A percentile compares a stretch with the other conserved stretches of the same genome.
phyloP scores from a whole-genome alignment of 768 basidiomycete genomes.

The Artomyces pyxidatus region DNA sequence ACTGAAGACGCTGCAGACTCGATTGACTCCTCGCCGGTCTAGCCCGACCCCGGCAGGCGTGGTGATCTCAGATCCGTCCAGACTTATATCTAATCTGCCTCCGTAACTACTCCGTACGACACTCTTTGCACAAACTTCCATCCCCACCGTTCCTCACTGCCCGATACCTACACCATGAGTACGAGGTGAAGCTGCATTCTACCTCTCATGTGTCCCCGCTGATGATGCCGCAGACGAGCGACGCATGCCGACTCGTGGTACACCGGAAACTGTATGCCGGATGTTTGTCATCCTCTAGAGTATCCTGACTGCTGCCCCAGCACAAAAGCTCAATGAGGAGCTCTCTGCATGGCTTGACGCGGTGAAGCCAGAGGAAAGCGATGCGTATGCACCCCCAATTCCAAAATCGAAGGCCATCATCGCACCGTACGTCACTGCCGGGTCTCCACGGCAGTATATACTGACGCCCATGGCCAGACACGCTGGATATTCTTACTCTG shows the following conservation, averaged over 20 bases:
- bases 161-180: too few relatives aligned
- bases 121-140: too few relatives aligned
- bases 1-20: too few relatives aligned
- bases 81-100: too few relatives aligned
- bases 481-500: conserved; percentile 94
- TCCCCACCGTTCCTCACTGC: too few relatives aligned
- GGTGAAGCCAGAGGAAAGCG: conserved; percentile 39
- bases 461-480: conserved; percentile 46
- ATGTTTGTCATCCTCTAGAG: neutral
- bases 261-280: conserved; percentile 41
- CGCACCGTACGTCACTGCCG: conserved; percentile 63
- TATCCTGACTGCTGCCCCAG: conserved; percentile 28
- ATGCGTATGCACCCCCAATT: conserved; percentile 58
- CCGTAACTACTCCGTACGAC: too few relatives aligned
- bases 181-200: too few relatives aligned
- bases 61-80: too few relatives aligned
- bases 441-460: neutral
- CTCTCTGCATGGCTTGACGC: conserved; percentile 54
- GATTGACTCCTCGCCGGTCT: too few relatives aligned
- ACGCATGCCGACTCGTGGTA: conserved; percentile 94
- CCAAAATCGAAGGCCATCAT: conserved; percentile 79
- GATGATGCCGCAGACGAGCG: conserved; percentile 54
- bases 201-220: too few relatives aligned
- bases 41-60: too few relatives aligned
- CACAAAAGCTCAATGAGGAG: conserved; percentile 46